Percentiles rank a stretch among this genome's conserved stretches.
Evolutionary conservation across 1,284 basidiomycete species (phyloP).

Genomic region (Rhizoctonia solani): DNA sequence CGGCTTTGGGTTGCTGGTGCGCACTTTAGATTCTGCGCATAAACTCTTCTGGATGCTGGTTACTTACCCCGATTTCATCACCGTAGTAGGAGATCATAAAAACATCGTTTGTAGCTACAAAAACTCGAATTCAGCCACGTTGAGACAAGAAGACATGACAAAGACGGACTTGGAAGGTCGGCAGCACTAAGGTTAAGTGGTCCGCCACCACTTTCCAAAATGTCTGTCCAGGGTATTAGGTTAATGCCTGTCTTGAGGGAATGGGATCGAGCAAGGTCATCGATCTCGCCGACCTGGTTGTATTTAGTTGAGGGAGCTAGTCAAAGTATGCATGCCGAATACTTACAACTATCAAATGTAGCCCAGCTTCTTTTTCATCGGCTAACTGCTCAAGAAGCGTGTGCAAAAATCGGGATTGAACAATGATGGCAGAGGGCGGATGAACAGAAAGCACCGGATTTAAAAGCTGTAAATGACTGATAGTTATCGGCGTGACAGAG

Average conservation of each 20-base stretch:
- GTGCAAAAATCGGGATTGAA: constrained; percentile 61
- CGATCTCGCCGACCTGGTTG: constrained; percentile 46
- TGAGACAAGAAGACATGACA: background rate
- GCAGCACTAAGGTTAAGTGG: constrained; percentile 3
- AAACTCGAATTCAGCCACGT: background rate
- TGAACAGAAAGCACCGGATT: constrained; percentile 64
- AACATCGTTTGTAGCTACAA: constrained; percentile 52
- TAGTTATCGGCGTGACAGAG: constrained; percentile 70
- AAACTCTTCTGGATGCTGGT: background rate
- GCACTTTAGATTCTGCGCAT: constrained; percentile 14
- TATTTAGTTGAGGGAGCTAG: constrained; percentile 40
- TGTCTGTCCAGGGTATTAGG: constrained; percentile 62
- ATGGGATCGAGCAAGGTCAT: constrained; percentile 47
- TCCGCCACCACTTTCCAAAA: constrained; percentile 59
- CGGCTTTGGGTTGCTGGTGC: constrained; percentile 48
- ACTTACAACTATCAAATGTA: constrained; percentile 69
- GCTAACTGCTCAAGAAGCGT: constrained; percentile 68
- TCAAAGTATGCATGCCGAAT: constrained; percentile 37
- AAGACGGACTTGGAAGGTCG: constrained; percentile 35
- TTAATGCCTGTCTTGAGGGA: constrained; percentile 49
- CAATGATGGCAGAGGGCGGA: constrained; percentile 68
- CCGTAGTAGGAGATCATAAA: constrained; percentile 70
- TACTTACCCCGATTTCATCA: constrained; percentile 51
- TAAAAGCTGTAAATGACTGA: constrained; percentile 62
- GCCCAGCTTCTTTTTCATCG: constrained; percentile 56